Evolutionary conservation across 192 early-diverging fungal genomes (phyloP).

Genomic region (Backusella morwellensis): DNA sequence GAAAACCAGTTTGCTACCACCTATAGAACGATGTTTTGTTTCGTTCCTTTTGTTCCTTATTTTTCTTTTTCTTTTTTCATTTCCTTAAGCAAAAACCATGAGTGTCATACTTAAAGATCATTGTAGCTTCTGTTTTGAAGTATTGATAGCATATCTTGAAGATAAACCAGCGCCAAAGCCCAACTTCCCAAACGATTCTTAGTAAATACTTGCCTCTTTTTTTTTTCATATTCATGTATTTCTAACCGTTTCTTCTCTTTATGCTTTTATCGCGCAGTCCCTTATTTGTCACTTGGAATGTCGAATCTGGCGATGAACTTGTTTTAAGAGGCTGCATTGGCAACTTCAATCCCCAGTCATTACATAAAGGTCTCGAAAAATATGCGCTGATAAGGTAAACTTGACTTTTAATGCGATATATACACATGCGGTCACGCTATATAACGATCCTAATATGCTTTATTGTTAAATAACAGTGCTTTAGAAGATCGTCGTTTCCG

Average conservation of each 20-base stretch:
- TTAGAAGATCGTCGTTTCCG: conserved; percentile 81
- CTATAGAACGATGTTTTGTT: neutral
- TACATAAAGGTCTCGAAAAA: conserved; percentile 70
- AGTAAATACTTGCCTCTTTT: conserved; percentile 42
- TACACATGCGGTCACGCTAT: too few species aligned
- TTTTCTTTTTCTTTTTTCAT: neutral
- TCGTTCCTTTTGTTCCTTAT: neutral
- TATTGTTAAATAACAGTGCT: conserved; percentile 53
- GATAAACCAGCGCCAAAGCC: conserved; percentile 35
- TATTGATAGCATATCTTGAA: conserved; percentile 63
- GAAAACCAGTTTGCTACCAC: neutral
- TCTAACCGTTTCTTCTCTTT: neutral
- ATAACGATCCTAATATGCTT: neutral
- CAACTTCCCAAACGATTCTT: conserved; percentile 56
- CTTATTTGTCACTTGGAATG: conserved; percentile 84
- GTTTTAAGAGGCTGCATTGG: conserved; percentile 91
- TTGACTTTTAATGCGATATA: neutral
- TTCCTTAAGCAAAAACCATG: neutral
- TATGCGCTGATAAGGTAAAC: conserved; percentile 76
- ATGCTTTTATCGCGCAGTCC: conserved; percentile 47
- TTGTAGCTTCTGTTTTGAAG: conserved; percentile 82
- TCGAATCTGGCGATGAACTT: conserved; percentile 35
- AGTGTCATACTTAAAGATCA: conserved; percentile 51
- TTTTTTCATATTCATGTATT: neutral
- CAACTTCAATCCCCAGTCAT: conserved; percentile 72